phyloP scores from a whole-genome alignment of 1,284 basidiomycete species.

The Apiotrichum laibachii region DNA sequence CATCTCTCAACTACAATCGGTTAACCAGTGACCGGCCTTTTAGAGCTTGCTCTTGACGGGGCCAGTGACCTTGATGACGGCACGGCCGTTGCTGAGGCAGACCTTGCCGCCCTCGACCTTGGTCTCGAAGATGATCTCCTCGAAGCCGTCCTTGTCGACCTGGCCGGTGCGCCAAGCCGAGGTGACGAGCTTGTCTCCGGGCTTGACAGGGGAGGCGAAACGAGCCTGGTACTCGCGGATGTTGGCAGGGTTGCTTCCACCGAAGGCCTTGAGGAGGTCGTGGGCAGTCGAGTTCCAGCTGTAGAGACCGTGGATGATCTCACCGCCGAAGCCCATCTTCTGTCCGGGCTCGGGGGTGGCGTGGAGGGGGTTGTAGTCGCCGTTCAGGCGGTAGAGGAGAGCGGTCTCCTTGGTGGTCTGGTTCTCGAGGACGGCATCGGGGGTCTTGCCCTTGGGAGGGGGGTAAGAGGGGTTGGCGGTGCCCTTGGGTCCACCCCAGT shows the following conservation, averaged over 20 bases:
- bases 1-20: no score
- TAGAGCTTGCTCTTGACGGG: slow-evolving; percentile 20
- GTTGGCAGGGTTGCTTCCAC: slow-evolving; percentile 19
- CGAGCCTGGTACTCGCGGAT: slow-evolving; percentile 23
- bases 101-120: slow-evolving; percentile 20
- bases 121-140: slow-evolving; percentile 21
- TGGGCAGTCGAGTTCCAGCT: slow-evolving; percentile 24
- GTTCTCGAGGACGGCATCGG: slow-evolving; percentile 11
- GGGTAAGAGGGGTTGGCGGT: slow-evolving; percentile 12
- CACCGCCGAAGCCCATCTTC: slow-evolving; percentile 25
- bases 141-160: slow-evolving; percentile 21
- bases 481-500: slow-evolving; percentile 25
- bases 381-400: slow-evolving; percentile 24
- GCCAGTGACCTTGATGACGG: slow-evolving; percentile 14
- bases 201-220: slow-evolving; percentile 21
- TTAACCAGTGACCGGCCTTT: no score
- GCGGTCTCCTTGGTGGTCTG: slow-evolving; percentile 19
- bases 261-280: slow-evolving; percentile 18
- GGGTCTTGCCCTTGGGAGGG: slow-evolving; percentile 10
- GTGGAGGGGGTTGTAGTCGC: slow-evolving; percentile 27
- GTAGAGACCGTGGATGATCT: slow-evolving; percentile 26
- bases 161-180: slow-evolving; percentile 17
- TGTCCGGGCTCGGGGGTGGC: slow-evolving; percentile 18
- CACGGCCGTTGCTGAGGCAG: slow-evolving; percentile 19
- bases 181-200: slow-evolving; percentile 23